Percentiles rank a stretch among this genome's conserved stretches.
Conservation (phyloP, 2,329 filamentous ascomycete genomes). For the Aureobasidium sp. region DNA sequence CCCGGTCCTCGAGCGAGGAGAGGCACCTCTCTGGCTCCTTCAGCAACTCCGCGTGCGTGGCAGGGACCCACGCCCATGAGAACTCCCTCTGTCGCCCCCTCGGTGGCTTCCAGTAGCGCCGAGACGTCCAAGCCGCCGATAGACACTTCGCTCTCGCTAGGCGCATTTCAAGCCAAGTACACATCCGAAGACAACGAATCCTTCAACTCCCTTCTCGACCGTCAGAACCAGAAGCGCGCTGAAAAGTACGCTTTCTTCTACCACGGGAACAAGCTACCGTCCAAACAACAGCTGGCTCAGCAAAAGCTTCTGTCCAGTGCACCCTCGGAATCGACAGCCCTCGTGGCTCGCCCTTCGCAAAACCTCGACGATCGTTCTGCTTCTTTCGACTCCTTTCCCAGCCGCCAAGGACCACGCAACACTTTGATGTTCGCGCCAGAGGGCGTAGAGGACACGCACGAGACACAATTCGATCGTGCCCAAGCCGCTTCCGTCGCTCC, state of each 20-base stretch:
- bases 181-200: slow-evolving; percentile 97
- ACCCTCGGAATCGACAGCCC: slow-evolving; percentile 28
- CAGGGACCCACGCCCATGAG: slow-evolving; percentile 60
- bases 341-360: slow-evolving; percentile 38
- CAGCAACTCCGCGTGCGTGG: slow-evolving; percentile 52
- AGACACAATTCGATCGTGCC: slow-evolving; percentile 57
- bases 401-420: slow-evolving; percentile 57
- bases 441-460: slow-evolving; percentile 45
- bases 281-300: slow-evolving; percentile 56
- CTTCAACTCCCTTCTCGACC: slow-evolving; percentile 86
- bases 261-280: slow-evolving; percentile 71
- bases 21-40: slow-evolving; percentile 28
- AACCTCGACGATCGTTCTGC: slow-evolving; percentile 65
- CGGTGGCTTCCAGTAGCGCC: slow-evolving; percentile 30
- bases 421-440: slow-evolving; percentile 77
- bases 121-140: slow-evolving; percentile 32
- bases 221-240: slow-evolving; percentile 73
- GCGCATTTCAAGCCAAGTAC: slow-evolving; percentile 82
- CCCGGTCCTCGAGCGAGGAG: slow-evolving; percentile 49
- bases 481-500: slow-evolving; percentile 64
- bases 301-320: slow-evolving; percentile 50
- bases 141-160: slow-evolving; percentile 71
- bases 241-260: slow-evolving; percentile 87
- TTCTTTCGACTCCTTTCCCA: slow-evolving; percentile 64
- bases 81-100: slow-evolving; percentile 38